phyloP scores from a whole-genome alignment of 805 yeast genomes.

The Lipomyces starkeyi region DNA sequence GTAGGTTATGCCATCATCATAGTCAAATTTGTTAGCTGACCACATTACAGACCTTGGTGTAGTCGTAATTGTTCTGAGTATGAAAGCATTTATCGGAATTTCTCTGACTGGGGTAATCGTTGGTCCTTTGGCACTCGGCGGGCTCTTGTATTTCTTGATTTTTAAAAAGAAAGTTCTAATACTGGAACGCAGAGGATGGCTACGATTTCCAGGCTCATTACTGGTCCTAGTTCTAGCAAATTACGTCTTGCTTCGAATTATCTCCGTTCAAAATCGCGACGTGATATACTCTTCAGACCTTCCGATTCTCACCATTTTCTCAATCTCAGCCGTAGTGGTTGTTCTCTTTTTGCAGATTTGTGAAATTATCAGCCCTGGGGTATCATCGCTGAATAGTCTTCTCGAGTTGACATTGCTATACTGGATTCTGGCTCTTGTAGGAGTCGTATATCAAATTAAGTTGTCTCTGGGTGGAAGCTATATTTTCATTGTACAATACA shows the following conservation, averaged over 20 bases:
- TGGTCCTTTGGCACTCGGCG: slow-evolving; percentile 22
- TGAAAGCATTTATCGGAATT: slow-evolving; percentile 12
- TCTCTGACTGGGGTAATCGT: slow-evolving; percentile 12
- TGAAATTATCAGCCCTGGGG: slow-evolving; percentile 14
- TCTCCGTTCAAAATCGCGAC: slow-evolving; percentile 16
- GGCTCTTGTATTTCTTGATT: slow-evolving; percentile 12
- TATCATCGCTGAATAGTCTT: slow-evolving; percentile 8
- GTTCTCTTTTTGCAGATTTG: slow-evolving; percentile 7
- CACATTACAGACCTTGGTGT: slow-evolving; percentile 10
- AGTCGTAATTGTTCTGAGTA: slow-evolving; percentile 12
- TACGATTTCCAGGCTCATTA: slow-evolving; percentile 20
- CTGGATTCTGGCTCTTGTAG: slow-evolving; percentile 23
- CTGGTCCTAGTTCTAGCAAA: slow-evolving; percentile 14
- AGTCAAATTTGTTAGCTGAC: neutral
- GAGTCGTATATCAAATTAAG: slow-evolving; percentile 8
- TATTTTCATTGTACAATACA: slow-evolving; percentile 20
- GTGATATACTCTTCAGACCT: slow-evolving; percentile 29
- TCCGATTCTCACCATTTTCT: slow-evolving; percentile 24
- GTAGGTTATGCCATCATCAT: neutral
- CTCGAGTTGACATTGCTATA: slow-evolving; percentile 20
- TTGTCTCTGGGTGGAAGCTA: slow-evolving; percentile 19
- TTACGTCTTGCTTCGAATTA: slow-evolving; percentile 1
- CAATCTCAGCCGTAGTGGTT: slow-evolving; percentile 7
- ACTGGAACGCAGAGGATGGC: slow-evolving; percentile 21
- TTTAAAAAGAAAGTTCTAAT: slow-evolving; percentile 1